Percentiles rank a stretch among this genome's conserved stretches.
These are phyloP conservation scores for Camelina hispida DNA, from an alignment of 345 rosid species.

Conservation along the genomic window DNA sequence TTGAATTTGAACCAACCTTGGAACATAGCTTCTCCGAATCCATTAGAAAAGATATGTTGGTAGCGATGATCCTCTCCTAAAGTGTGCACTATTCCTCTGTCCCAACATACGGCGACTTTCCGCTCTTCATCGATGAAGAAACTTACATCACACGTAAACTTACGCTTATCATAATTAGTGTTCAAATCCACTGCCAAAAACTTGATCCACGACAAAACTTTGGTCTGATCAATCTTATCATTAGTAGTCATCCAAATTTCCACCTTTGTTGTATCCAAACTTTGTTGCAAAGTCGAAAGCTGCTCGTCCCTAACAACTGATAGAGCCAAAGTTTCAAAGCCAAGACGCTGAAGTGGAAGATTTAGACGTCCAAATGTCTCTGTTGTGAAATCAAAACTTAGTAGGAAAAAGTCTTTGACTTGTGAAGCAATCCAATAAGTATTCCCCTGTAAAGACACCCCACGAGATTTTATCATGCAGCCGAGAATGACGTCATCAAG, in stretches of 20 bases:
- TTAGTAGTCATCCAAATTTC: not conserved
- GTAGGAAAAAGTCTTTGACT: not conserved
- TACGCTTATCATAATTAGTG: not conserved
- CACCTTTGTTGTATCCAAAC: not conserved
- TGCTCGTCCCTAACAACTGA: not conserved
- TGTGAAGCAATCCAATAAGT: not conserved
- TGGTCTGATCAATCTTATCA: not conserved
- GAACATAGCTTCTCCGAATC: no score
- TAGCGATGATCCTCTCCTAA: not conserved
- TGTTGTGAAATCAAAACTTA: not conserved
- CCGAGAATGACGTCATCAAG: constrained; percentile 2
- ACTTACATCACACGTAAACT: constrained; percentile 2
- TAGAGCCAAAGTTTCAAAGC: not conserved
- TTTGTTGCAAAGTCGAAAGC: not conserved
- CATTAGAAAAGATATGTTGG: no score
- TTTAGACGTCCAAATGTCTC: not conserved
- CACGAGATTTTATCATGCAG: not conserved
- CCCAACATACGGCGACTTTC: not conserved
- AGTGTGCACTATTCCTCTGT: not conserved
- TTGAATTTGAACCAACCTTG: no score
- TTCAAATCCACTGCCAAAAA: not conserved
- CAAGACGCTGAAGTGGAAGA: not conserved
- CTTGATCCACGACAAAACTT: not conserved
- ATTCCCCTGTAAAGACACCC: not conserved
- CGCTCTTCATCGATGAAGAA: not conserved